These are phyloP conservation scores for Xylaria venustula DNA, from an alignment of 495 filamentous ascomycete species.

Conservation along the genomic window DNA sequence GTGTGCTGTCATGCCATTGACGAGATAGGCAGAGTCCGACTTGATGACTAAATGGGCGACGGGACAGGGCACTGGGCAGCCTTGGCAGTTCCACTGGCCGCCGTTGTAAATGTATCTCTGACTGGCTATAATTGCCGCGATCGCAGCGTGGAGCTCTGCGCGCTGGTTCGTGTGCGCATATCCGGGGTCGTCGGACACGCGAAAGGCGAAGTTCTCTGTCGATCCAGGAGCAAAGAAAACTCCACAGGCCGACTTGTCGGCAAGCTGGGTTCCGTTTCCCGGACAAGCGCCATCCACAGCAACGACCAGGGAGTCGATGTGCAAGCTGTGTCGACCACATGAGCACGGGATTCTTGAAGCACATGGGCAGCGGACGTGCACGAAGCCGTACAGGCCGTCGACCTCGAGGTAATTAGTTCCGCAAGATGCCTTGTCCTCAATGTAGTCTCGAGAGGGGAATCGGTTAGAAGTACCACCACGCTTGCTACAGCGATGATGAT, in stretches of 20 bases:
- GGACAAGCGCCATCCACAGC: slow-evolving; percentile 5
- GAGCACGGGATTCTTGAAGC: not conserved
- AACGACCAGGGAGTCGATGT: slow-evolving; percentile 2
- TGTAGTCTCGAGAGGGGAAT: not conserved
- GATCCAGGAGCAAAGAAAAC: not conserved
- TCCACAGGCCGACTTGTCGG: not conserved
- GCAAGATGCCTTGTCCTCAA: not conserved
- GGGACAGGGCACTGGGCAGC: not conserved
- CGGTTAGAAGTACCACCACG: not conserved
- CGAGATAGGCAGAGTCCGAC: slow-evolving; percentile 6
- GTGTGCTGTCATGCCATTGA: slow-evolving; percentile 5
- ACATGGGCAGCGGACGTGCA: not conserved
- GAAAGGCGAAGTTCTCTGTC: not conserved
- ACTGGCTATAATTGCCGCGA: not conserved
- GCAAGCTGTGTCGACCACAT: not conserved
- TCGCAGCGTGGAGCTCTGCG: not conserved
- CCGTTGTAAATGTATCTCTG: not conserved
- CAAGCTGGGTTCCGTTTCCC: not conserved
- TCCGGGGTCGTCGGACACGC: not conserved
- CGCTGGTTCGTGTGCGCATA: slow-evolving; percentile 6
- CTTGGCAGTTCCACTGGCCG: not conserved
- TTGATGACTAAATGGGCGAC: not conserved
- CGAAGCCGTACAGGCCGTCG: not conserved
- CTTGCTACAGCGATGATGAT: not conserved
- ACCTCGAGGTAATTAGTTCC: not conserved